Evolutionary conservation across 306 rosid species (phyloP).

Genomic region (Lathyrus aphaca): DNA sequence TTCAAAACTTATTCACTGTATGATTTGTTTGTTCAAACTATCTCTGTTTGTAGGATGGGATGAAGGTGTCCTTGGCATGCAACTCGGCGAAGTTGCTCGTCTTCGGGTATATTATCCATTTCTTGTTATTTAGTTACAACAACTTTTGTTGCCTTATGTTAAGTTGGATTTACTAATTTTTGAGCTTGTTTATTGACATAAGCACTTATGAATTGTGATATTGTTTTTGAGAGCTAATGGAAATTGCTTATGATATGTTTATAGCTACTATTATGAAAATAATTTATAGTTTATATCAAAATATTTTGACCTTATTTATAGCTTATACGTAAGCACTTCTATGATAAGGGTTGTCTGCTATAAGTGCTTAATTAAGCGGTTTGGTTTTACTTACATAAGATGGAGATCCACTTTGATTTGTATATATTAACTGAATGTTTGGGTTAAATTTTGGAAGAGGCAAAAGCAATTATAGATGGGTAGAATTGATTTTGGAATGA

Average conservation of each 20-base stretch:
- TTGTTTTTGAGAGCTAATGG: not conserved
- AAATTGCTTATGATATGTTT: not conserved
- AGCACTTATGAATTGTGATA: not conserved
- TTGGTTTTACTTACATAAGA: not conserved
- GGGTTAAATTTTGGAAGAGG: too few species aligned
- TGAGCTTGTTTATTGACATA: not conserved
- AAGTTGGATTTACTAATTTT: not conserved
- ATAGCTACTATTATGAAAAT: not conserved
- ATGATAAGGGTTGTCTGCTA: not conserved
- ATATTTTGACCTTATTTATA: not conserved
- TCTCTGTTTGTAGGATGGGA: constrained; percentile 74
- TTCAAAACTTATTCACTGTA: not conserved
- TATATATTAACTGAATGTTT: not conserved
- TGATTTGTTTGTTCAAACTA: constrained; percentile 7
- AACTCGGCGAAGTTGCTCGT: constrained; percentile 94
- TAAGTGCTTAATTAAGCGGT: not conserved
- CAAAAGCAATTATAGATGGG: too few species aligned
- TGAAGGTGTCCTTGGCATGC: constrained; percentile 94
- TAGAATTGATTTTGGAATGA: too few species aligned
- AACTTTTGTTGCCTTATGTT: not conserved
- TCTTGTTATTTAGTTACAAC: not conserved
- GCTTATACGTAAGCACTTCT: not conserved
- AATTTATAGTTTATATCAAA: not conserved
- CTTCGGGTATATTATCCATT: constrained; percentile 67
- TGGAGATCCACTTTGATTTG: not conserved